phyloP scores from a whole-genome alignment of 129 eudicot species.

The Logfia minima region DNA sequence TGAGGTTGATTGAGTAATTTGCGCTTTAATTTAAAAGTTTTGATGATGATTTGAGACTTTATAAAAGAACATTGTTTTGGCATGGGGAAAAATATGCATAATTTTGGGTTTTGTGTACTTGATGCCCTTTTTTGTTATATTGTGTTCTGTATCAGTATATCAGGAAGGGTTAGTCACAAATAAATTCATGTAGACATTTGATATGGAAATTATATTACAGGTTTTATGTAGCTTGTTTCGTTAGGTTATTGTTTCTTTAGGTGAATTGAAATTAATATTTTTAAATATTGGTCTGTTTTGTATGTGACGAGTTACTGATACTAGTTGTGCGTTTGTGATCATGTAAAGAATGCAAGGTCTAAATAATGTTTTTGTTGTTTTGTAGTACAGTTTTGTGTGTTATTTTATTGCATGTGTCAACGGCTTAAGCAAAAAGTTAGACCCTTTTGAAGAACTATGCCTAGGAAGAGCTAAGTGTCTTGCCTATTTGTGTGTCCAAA shows the following conservation, averaged over 20 bases:
- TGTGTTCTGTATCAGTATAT: conserved; percentile 20
- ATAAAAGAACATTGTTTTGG: conserved; percentile 24
- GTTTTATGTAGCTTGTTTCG: conserved; percentile 4
- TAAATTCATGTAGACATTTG: conserved; percentile 35
- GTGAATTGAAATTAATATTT: background rate
- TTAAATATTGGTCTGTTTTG: background rate
- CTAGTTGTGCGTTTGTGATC: background rate
- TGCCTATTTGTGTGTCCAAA: background rate
- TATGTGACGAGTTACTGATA: background rate
- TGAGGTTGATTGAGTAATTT: conserved; percentile 29
- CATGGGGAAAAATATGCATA: conserved; percentile 27
- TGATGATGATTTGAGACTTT: conserved; percentile 34
- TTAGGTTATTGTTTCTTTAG: background rate
- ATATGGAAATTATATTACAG: conserved; percentile 15
- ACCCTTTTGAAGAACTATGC: background rate
- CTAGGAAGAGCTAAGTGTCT: background rate
- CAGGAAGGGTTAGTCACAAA: conserved; percentile 26
- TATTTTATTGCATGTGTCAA: background rate
- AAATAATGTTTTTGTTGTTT: background rate
- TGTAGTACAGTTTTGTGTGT: background rate
- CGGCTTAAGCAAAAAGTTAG: background rate
- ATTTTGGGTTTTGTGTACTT: conserved; percentile 22
- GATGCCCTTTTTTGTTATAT: conserved; percentile 11
- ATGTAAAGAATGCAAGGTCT: background rate
- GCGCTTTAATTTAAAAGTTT: conserved; percentile 24